Base-by-base conservation (phyloP, 2,329 filamentous ascomycete species). In the Trichoderma arundinaceum region DNA sequence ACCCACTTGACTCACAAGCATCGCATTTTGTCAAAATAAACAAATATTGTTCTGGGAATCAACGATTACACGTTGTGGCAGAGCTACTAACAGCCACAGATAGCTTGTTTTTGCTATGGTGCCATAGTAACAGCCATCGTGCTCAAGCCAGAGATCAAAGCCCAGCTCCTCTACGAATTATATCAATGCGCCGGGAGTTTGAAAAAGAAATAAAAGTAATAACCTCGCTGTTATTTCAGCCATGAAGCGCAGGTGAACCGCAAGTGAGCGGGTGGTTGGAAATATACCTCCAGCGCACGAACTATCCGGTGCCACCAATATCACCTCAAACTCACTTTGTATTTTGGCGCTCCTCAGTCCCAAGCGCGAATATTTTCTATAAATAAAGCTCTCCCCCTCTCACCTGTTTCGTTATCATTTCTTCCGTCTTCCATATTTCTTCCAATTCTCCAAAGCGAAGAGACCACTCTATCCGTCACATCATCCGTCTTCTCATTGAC, bases 311-410 rank as follows among this genome's bases (percentile, higher is more conserved):
- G 12, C 39, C 54, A 44, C 54, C 9, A 17, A 17, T 32, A 12
- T 57, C 54, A 57, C 22, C 33, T 44, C 54, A 44, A 19, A 44
- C n/a, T 57, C 15, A 44, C 22, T 57, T 43, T 32, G 9, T 17
- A n/a, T 33, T 44, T 17, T 33, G 15, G 12, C 15, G n/a, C 22
- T 12, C 12, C 22, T 32, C 13, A 12, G 15, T 12, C 9, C 17
- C 32, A 53, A 35, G 19, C 4, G 10, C 17, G n/a, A 3, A 0
- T 7, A 7, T 56, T 7, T 12, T 4, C 3, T 43, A 43, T 56
- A 32, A n/a, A 32, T 32, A 41, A 2, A 10, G 15, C 13, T 28
- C 19, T 19, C 10, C 2, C 10, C 22, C n/a, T 49, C 46, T 13
- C 5, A 7, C 15, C 0, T 32, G 6, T 9, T 7, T 7, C 13